Base-by-base conservation (phyloP, 768 basidiomycete species). In the Leccinum arenicola region DNA sequence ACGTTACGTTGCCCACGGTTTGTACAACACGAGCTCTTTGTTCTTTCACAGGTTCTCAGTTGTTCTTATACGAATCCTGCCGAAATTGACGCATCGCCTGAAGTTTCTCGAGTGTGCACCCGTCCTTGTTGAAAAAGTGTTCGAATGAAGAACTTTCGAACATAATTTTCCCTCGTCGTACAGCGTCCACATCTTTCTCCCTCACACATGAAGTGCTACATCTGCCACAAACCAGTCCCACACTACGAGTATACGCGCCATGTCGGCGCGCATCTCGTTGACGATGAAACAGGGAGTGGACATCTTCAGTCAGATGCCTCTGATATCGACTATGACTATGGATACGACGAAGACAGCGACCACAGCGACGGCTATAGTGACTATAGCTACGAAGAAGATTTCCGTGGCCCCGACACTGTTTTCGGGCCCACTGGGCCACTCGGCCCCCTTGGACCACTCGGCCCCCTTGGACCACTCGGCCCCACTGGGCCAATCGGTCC, bases 161-260 rank as follows among this genome's bases (percentile, higher is more conserved):
- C 17, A 17, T 3, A 9, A 17, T n/a, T 40, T n/a, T n/a, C 9
- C 15, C 40, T 2, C 17, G n/a, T n/a, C 40, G 9, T n/a, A 40
- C 40, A 40, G 40, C 38, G 9, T 40, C 9, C 38, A 40, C 36
- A n/a, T 40, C n/a, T 40, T n/a, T n/a, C 40, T 40, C n/a, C 8
- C 17, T 14, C 36, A 38, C 38, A 4, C 38, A 63, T 70, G 59
- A 31, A 58, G 61, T 69, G 68, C 14, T 51, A 58, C 51, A 55
- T 68, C 40, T 70, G 68, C 43, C 49, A 54, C 27, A 12, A 43
- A 17, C 6, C n/a, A 17, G n/a, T 69, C 45, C 3, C 53, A 38
- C 64, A 33, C 9, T 21, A 59, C 43, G 51, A 70, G n/a, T 66
- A 59, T 36, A 48, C 27, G 9, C 52, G 7, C 12, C 68, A 69